phyloP scores from a whole-genome alignment of 2,329 filamentous ascomycete genomes.

The Fonsecaea nubica region DNA sequence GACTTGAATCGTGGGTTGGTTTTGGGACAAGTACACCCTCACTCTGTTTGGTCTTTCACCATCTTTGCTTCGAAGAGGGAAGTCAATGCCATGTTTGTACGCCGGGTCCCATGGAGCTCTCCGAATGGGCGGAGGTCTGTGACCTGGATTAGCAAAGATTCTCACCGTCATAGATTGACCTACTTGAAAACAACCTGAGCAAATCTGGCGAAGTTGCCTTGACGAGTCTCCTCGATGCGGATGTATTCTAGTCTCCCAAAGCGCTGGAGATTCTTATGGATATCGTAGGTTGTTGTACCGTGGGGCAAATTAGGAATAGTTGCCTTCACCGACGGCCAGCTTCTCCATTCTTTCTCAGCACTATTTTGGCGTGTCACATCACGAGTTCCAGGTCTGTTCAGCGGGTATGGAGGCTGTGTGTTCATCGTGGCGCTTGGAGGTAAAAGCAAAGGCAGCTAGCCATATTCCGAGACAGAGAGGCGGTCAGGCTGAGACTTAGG shows the following conservation, averaged over 20 bases:
- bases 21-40: constrained; percentile 17
- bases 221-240: constrained; percentile 59
- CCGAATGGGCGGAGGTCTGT: constrained; percentile 49
- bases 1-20: background rate
- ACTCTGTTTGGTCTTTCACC: constrained; percentile 16
- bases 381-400: background rate
- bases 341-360: constrained; percentile 45
- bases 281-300: constrained; percentile 45
- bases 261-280: constrained; percentile 61
- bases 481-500: background rate
- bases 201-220: constrained; percentile 49
- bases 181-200: constrained; percentile 63
- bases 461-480: constrained; percentile 3
- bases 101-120: constrained; percentile 39
- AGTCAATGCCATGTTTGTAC: constrained; percentile 24
- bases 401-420: background rate
- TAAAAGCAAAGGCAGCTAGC: constrained; percentile 1
- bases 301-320: constrained; percentile 46
- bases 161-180: constrained; percentile 50
- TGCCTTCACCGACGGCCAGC: constrained; percentile 50
- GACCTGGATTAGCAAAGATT: constrained; percentile 46
- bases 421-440: constrained; percentile 13
- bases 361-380: background rate
- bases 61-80: constrained; percentile 16
- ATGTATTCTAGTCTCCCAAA: constrained; percentile 64